These are phyloP conservation scores for Taphrina sp. DNA, from an alignment of 1,139 yeast species.

Conservation along the genomic window DNA sequence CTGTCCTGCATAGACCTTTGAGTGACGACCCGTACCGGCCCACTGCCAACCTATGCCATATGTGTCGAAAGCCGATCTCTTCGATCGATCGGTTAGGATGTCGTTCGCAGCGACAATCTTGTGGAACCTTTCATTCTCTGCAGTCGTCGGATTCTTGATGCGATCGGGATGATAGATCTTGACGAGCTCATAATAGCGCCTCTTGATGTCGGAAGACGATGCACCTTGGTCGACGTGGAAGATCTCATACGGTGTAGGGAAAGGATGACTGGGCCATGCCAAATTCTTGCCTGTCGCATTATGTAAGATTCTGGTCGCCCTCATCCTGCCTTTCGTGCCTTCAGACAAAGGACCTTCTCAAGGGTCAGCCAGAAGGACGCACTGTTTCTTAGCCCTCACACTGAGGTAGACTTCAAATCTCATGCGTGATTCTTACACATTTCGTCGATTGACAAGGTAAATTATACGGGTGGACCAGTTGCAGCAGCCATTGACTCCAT, in stretches of 20 bases:
- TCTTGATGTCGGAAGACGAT: slow-evolving; percentile 51
- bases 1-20: slow-evolving; percentile 25
- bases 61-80: slow-evolving; percentile 50
- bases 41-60: slow-evolving; percentile 38
- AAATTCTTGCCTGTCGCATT: slow-evolving; percentile 4
- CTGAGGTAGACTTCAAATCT: too few species aligned
- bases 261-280: slow-evolving; percentile 15
- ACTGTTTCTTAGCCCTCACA: too few species aligned
- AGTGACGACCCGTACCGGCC: slow-evolving; percentile 13
- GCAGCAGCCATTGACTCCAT: too few species aligned
- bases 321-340: too few species aligned
- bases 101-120: slow-evolving; percentile 71
- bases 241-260: slow-evolving; percentile 65
- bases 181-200: slow-evolving; percentile 62
- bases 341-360: too few species aligned
- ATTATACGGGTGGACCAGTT: too few species aligned
- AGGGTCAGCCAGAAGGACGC: too few species aligned
- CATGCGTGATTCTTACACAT: too few species aligned
- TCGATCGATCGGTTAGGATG: slow-evolving; percentile 58
- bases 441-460: too few species aligned
- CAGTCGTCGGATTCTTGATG: slow-evolving; percentile 29
- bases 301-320: slow-evolving; percentile 4
- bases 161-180: slow-evolving; percentile 85
- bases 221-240: slow-evolving; percentile 52
- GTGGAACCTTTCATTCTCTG: slow-evolving; percentile 57